Conservation (phyloP, 306 rosid species). For the Pachyrhizus erosus region DNA sequence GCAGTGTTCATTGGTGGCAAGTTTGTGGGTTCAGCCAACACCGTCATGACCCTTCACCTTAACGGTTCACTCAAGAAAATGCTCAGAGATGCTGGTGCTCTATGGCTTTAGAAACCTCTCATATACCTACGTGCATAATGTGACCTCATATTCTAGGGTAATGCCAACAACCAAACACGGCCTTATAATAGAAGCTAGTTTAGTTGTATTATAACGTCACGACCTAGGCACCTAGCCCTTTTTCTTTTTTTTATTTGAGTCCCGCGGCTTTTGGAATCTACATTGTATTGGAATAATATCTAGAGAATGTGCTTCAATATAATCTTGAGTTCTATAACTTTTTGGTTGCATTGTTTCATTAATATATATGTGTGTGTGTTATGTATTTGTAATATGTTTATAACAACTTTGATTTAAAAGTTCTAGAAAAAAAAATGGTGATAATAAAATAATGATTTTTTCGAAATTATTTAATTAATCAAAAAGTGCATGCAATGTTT, state of each 20-base stretch:
- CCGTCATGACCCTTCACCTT: conserved; percentile 89
- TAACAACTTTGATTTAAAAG: not conserved
- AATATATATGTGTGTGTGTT: too few relatives aligned
- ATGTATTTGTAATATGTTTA: not conserved
- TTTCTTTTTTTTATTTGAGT: not conserved
- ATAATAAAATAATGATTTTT: not conserved
- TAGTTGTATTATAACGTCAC: not conserved
- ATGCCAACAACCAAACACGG: conserved; percentile 24
- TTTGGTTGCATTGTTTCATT: not conserved
- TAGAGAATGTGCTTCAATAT: conserved; percentile 1
- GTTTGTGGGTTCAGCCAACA: conserved; percentile 83
- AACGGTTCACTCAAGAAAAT: conserved; percentile 83
- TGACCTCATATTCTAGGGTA: not conserved
- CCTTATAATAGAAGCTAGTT: not conserved
- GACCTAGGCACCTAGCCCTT: not conserved
- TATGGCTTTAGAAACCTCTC: conserved; percentile 72
- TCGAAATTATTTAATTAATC: not conserved
- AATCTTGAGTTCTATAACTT: conserved; percentile 22
- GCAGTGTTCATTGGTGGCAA: conserved; percentile 92
- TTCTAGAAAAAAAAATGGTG: not conserved
- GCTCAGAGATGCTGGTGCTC: conserved; percentile 93
- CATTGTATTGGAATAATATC: conserved; percentile 43
- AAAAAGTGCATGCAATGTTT: not conserved
- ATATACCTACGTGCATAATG: not conserved
- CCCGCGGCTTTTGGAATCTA: conserved; percentile 43